Base-by-base conservation (phyloP, 2,329 filamentous ascomycete genomes). In the Pestalotiopsis fici region DNA sequence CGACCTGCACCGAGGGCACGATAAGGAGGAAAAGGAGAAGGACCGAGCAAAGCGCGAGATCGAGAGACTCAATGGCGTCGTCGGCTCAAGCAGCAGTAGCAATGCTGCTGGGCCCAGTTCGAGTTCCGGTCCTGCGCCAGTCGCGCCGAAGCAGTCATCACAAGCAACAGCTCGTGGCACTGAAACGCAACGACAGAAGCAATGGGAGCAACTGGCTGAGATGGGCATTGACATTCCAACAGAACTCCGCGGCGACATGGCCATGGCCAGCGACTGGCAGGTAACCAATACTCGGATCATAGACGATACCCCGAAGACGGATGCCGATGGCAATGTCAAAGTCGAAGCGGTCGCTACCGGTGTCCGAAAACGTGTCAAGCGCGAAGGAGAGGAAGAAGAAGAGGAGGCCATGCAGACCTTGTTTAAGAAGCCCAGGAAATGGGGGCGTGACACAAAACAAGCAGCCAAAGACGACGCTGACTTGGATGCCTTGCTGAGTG, bases 251-350 rank as follows among this genome's bases (percentile, higher is more conserved):
- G 85, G 87, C 2, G 93, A 96, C 68, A 90, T 98, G 88, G 94
- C 95, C 4, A 90, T 98, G 83, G 90, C 91, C 3, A 94, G 96
- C 37, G 93, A 97, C 65, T 99, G 95, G 95, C 89, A 93, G 0
- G 87, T 91, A 12, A 90, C 88, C 67, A 89, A 87, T 5, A 87
- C 93, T 54, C 85, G 88, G 57, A 84, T 89, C 3, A 79, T 90
- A 25, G 80, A 85, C 15, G 82, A 84, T 12, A 78, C 78, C 15
- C 71, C 70, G 25, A 70, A 69, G 77, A 72, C 37, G 71, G 81
- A 84, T 23, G 81, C 81, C 5, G 78, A 79, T 57, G 79, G 81
- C 28, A 79, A 79, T n/a, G 77, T 80, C 35, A 80, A 79, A 31
- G 79, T 83, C 7, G 83, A 86, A 65, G 82, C 81, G 6, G 82